Conservation (phyloP, 805 yeast genomes). For the Hanseniaspora occidentalis region DNA sequence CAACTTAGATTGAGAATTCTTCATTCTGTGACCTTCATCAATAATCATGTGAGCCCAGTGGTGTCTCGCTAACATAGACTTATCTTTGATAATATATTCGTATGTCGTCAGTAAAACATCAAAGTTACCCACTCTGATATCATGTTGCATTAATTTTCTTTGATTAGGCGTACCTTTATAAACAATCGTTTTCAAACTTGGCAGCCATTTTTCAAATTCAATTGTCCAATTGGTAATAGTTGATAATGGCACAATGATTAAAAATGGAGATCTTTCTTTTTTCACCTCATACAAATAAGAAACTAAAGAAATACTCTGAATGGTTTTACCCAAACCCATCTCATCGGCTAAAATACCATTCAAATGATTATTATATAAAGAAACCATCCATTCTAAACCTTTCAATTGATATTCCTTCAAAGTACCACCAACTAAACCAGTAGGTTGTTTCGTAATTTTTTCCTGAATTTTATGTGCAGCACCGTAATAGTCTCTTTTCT, state of each 20-base stretch:
- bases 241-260: slow-evolving; percentile 74
- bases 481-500: slow-evolving; percentile 65
- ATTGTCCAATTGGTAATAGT: slow-evolving; percentile 78
- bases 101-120: slow-evolving; percentile 70
- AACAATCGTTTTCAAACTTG: slow-evolving; percentile 54
- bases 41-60: slow-evolving; percentile 80
- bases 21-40: slow-evolving; percentile 88
- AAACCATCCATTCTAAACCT: slow-evolving; percentile 99
- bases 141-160: slow-evolving; percentile 53
- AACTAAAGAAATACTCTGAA: slow-evolving; percentile 66
- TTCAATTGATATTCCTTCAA: slow-evolving; percentile 76
- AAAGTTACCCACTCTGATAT: slow-evolving; percentile 56
- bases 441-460: slow-evolving; percentile 52
- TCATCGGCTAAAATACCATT: slow-evolving; percentile 98
- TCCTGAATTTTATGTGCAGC: slow-evolving; percentile 72
- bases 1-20: slow-evolving; percentile 62
- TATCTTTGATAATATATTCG: slow-evolving; percentile 70
- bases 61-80: slow-evolving; percentile 54
- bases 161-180: slow-evolving; percentile 70
- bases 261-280: slow-evolving; percentile 53
- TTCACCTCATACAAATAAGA: slow-evolving; percentile 60
- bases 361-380: slow-evolving; percentile 82
- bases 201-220: slow-evolving; percentile 86
- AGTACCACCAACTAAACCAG: slow-evolving; percentile 61
- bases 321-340: slow-evolving; percentile 97